Evolutionary conservation across 2,329 filamentous ascomycete species (phyloP), one percentile per base, ranked within the genome.

Genomic region (Dactylellina parvicollis): DNA sequence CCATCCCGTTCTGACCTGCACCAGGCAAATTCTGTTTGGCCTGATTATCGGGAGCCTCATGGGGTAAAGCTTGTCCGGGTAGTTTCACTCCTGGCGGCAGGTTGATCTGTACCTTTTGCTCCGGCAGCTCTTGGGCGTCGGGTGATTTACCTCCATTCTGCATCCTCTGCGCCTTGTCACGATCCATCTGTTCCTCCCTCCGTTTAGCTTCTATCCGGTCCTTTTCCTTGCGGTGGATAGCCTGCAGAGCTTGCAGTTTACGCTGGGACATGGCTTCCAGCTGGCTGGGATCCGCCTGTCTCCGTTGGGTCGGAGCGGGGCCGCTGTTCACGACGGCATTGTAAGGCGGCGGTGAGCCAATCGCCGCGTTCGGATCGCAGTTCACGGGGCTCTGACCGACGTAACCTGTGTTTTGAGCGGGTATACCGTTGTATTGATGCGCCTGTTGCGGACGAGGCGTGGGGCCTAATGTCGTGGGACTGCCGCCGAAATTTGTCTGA

Each of bases 341-440:
- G 24, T 72, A 72, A 12, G 67, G 57, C 22, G 67, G 67, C 4
- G 67, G 67, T 9, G 64, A 26, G 10, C 64, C 54, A 2, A 69
- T 9, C 4, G 52, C 28, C 7, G 47, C 34, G 36, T 34, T 59
- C 9, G 26, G 38, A 20, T 59, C 55, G 12, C 34, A 9, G 34
- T 14, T 38, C 12, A 38, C 34, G 12, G 34, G 34, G n/a, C n/a
- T 14, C 28, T 38, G 52, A 34, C 34, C 34, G 9, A 38, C 24
- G 34, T 40, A 40, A 20, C 34, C 20, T 2, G 20, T 28, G 9
- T 42, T 42, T 10, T 22, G 16, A 1, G 12, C 12, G 1, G 38
- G 10, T 7, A 59, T 22, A 3, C 38, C 38, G 18, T 18, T 47
- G 18, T 47, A 46, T 2, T 16, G 18, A 5, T 47, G 40, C n/a